phyloP scores from a whole-genome alignment of 495 filamentous ascomycete genomes.

The Massariosphaeria phaeospora region DNA sequence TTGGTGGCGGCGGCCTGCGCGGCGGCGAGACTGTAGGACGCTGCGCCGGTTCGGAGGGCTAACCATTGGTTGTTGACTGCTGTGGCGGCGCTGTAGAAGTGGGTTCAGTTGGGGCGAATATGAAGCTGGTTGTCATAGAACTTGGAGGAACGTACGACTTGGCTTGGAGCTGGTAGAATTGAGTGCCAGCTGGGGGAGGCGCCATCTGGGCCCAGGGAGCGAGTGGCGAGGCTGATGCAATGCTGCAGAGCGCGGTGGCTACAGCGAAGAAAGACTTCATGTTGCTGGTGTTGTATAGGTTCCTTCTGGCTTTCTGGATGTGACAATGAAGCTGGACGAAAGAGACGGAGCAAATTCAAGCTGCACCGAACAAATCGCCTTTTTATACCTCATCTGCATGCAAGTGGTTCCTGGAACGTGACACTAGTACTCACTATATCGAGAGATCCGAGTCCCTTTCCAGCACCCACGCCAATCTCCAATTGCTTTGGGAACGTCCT shows the following conservation, averaged over 20 bases:
- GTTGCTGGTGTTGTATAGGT: not conserved
- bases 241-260: constrained; percentile 18
- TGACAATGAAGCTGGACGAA: not conserved
- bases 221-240: constrained; percentile 13
- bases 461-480: no score
- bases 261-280: constrained; percentile 22
- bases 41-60: constrained; percentile 6
- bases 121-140: not conserved
- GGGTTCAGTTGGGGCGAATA: not conserved
- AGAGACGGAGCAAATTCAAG: not conserved
- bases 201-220: not conserved
- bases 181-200: constrained; percentile 15
- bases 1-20: constrained; percentile 8
- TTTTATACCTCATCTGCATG: no score
- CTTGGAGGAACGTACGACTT: constrained; percentile 24
- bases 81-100: not conserved
- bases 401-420: no score
- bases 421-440: no score
- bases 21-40: constrained; percentile 8
- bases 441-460: no score
- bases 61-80: constrained; percentile 19
- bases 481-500: no score
- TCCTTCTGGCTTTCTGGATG: not conserved
- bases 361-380: no score
- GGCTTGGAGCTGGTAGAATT: constrained; percentile 25